These are phyloP conservation scores for Exophiala sp. DNA, from an alignment of 2,329 filamentous ascomycete species.

Conservation along the genomic window DNA sequence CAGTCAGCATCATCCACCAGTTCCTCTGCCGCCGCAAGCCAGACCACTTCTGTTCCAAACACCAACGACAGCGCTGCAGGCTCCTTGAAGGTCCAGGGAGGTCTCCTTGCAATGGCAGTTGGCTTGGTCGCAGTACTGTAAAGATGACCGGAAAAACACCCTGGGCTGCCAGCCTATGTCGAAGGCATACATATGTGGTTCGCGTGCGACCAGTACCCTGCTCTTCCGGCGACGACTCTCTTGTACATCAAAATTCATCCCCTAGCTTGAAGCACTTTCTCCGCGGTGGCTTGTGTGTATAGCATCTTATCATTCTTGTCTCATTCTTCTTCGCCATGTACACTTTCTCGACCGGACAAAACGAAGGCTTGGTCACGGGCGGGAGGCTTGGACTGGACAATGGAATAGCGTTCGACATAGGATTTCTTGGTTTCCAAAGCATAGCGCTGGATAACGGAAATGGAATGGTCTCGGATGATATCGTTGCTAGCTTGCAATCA, in stretches of 20 bases:
- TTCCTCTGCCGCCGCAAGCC: slow-evolving; percentile 13
- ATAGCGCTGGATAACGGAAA: no score
- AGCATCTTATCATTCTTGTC: neutral
- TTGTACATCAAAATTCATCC: neutral
- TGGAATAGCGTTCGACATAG: neutral
- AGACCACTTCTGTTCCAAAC: slow-evolving; percentile 34
- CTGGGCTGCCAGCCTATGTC: neutral
- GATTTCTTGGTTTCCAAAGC: neutral
- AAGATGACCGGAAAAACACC: slow-evolving; percentile 8
- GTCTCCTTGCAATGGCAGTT: slow-evolving; percentile 35
- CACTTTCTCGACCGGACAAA: neutral
- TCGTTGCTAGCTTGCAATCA: neutral
- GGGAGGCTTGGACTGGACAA: neutral
- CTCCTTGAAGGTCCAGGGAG: slow-evolving; percentile 34
- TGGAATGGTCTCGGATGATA: no score
- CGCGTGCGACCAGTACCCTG: no score
- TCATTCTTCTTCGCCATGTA: neutral
- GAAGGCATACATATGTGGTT: no score
- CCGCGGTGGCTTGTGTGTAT: neutral
- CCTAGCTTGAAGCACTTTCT: neutral
- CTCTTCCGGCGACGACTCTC: neutral
- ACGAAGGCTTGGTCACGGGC: neutral
- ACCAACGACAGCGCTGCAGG: slow-evolving; percentile 30
- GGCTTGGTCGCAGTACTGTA: slow-evolving; percentile 36
- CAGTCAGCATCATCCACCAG: slow-evolving; percentile 7